These are phyloP conservation scores for Cyclocybe aegerita DNA, from an alignment of 768 basidiomycete species.

Conservation along the genomic window DNA sequence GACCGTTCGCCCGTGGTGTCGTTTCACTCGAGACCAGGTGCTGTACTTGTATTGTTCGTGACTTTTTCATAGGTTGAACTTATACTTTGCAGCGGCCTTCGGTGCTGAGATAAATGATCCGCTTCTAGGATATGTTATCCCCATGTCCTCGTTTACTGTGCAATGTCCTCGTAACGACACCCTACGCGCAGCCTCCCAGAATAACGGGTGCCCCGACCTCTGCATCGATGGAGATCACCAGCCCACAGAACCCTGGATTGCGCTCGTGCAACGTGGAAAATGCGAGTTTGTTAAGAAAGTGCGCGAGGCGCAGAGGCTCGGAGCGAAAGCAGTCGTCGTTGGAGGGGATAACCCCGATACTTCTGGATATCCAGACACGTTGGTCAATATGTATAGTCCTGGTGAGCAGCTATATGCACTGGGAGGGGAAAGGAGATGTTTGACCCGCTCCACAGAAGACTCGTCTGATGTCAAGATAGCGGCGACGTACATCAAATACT, in stretches of 20 bases:
- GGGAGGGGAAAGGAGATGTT: constrained; percentile 5
- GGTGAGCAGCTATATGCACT: constrained; percentile 42
- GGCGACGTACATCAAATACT: constrained; percentile 84
- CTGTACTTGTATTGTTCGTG: constrained; percentile 4
- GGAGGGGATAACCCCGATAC: constrained; percentile 75
- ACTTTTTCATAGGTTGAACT: background rate
- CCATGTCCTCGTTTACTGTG: constrained; percentile 61
- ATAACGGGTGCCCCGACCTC: constrained; percentile 68
- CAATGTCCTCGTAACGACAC: constrained; percentile 43
- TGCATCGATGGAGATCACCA: constrained; percentile 54
- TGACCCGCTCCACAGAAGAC: constrained; percentile 53
- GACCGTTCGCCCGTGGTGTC: constrained; percentile 71
- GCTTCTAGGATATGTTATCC: constrained; percentile 71
- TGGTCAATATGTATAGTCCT: constrained; percentile 92
- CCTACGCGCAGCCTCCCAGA: constrained; percentile 25
- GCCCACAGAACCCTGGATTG: constrained; percentile 84
- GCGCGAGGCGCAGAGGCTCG: constrained; percentile 66
- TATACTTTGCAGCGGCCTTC: constrained; percentile 54
- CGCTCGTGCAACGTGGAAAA: constrained; percentile 83
- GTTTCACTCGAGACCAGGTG: constrained; percentile 67
- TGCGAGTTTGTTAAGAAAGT: constrained; percentile 94
- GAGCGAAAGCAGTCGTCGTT: constrained; percentile 89
- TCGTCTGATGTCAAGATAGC: constrained; percentile 82
- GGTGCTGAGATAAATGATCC: constrained; percentile 70
- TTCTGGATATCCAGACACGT: constrained; percentile 67